Base-by-base conservation (phyloP, 352 stramenopile genomes). In the Phytophthora sp. region DNA sequence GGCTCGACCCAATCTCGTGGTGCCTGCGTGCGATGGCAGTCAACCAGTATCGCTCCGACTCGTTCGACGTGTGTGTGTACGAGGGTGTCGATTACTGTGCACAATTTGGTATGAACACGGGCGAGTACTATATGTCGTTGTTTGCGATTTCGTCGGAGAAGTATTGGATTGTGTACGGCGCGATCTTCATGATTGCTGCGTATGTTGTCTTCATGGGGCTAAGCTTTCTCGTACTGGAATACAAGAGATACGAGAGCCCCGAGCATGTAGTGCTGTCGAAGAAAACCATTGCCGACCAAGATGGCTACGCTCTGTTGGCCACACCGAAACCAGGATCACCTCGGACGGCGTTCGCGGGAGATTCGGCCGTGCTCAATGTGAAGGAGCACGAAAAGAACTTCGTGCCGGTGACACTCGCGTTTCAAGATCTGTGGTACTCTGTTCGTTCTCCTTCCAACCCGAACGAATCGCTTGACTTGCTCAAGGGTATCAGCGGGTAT, bases 381-480 rank as follows among this genome's bases (percentile, higher is more conserved):
- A 59, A 59, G 7, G 34, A 56, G 18, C 50, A 51, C 9, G 51
- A 71, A 30, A 63, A 64, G 51, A 73, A 79, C 43, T 77, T 78
- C 31, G 50, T 50, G 8, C 74, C 74, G 0, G 72, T 76, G n/a
- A 78, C 66, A 2, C 30, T 83, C 6, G 70, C 65, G 7, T 79
- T 83, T 45, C 30, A 76, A 32, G 62, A 81, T n/a, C 54, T 83
- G 41, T 77, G 67, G 66, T 83, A 83, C 34, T 72, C 62, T 1
- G 71, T 83, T 9, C 63, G 66, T 30, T 64, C 70, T 21, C 71
- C 74, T 12, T 49, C 35, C 28, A 76, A 70, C 30, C 38, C 54
- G 17, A 73, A 83, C 23, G 64, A 72, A 18, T 76, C 86, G 18
- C 48, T 94, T 1, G 72, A 93, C 28, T 59, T 97, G 34, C 66